Evolutionary conservation across 495 filamentous ascomycete species (phyloP).

Genomic region (Aspergillus conjunctus): DNA sequence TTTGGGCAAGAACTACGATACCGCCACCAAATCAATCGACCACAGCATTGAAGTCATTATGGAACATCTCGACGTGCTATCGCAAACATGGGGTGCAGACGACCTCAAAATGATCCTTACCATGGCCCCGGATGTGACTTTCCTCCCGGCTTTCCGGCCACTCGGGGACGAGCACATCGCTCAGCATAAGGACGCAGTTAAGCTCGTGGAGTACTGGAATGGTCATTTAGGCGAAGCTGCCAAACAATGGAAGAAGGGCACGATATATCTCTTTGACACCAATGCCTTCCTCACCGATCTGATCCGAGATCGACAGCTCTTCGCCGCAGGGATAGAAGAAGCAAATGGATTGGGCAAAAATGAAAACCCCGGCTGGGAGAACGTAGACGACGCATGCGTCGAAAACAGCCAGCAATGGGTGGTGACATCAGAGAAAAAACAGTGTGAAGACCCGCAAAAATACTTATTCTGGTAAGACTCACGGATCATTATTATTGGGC

Average conservation of each 20-base stretch:
- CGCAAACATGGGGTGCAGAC: conserved; percentile 38
- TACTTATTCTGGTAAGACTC: conserved; percentile 55
- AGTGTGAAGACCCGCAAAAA: conserved; percentile 49
- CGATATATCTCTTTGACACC: conserved; percentile 53
- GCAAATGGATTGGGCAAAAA: conserved; percentile 46
- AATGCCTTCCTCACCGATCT: conserved; percentile 54
- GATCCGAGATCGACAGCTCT: conserved; percentile 49
- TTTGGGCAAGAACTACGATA: conserved; percentile 35
- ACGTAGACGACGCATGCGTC: conserved; percentile 42
- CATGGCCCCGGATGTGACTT: conserved; percentile 53
- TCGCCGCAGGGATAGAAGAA: conserved; percentile 44
- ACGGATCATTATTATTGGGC: conserved; percentile 5
- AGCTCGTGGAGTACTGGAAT: conserved; percentile 50
- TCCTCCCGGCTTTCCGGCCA: conserved; percentile 47
- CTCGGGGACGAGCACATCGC: conserved; percentile 33
- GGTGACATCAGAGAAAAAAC: conserved; percentile 40
- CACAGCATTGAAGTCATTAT: conserved; percentile 49
- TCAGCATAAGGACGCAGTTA: conserved; percentile 46
- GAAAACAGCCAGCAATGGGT: conserved; percentile 34
- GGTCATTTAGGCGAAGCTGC: conserved; percentile 41
- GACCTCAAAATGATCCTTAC: conserved; percentile 52
- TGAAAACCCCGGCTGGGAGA: conserved; percentile 42
- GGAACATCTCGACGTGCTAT: conserved; percentile 43
- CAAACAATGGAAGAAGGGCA: conserved; percentile 43
- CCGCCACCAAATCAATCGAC: conserved; percentile 40